Evolutionary conservation across 1,284 basidiomycete genomes (phyloP), one percentile per base, ranked within the genome.

Genomic region (Pyrrhoderma lamaoense): DNA sequence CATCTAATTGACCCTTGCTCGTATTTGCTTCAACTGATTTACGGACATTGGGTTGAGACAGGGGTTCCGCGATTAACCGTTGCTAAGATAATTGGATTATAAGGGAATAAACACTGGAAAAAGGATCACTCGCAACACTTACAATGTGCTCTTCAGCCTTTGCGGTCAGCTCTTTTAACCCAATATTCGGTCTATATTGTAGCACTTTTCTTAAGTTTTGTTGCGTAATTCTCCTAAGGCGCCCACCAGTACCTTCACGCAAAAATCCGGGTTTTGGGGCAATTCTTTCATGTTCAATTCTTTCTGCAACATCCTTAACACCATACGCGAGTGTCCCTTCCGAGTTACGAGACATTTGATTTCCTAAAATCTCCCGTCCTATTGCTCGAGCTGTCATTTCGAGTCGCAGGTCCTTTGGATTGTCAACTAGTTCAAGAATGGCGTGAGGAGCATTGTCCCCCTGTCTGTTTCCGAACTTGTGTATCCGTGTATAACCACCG

Each of bases 381-480:
- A 91, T 74, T 1, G 89, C 80, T 49, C 89, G 79, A 18, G 92
- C 87, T 3, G 88, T 83, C 74, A 93, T 80, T 64, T 93, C 89
- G 64, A 82, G 87, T 57, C 85, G 83, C 40, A 99, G 69, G 68
- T 99, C 96, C 55, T 80, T 76, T 8, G 93, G 90, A 61, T 90
- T 89, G 71, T 99, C 96, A 27, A 99, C 95, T 4, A 99, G 75
- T 67, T 96, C 90, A 40, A 99, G 69, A 53, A 99, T 80, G 2
- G 95, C 95, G 57, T 86, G 78, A 1, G 93, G 92, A 25, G 96
- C 96, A 64, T 96, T 90, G 73, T 99, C 96, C 21, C 94, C 93
- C 52, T 73, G 76, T 16, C 95, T 80, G 65, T 87, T 80, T 37
- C 95, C 96, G 59, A 84, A 89, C 64, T 87, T 90, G 65, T 93